These are phyloP conservation scores for Phytopythium mirpurense DNA, from an alignment of 352 stramenopile genomes.

Conservation along the genomic window DNA sequence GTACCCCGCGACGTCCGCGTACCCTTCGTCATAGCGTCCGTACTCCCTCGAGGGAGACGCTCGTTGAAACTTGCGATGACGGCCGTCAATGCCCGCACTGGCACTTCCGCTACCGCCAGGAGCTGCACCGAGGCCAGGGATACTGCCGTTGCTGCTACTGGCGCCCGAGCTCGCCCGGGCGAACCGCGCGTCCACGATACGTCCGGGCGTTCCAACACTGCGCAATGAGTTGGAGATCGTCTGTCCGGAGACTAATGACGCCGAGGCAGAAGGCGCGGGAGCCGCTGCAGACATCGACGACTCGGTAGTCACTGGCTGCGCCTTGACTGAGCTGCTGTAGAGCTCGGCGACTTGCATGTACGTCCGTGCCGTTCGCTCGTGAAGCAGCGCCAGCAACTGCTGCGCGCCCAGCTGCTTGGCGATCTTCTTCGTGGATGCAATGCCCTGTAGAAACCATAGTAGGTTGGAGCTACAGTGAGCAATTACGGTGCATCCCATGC, in stretches of 20 bases:
- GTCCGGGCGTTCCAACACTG: conserved; percentile 3
- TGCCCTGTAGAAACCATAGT: conserved; percentile 22
- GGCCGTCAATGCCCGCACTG: neutral
- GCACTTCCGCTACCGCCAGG: neutral
- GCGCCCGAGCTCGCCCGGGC: neutral
- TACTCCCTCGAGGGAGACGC: conserved; percentile 17
- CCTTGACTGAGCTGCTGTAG: conserved; percentile 55
- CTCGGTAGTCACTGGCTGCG: conserved; percentile 18
- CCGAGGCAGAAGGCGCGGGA: neutral
- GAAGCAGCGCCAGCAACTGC: conserved; percentile 56
- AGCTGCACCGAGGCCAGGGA: neutral
- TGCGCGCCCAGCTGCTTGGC: conserved; percentile 78
- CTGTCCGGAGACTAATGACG: neutral
- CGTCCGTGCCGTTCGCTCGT: conserved; percentile 37
- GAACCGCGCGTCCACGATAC: neutral
- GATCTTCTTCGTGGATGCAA: conserved; percentile 76
- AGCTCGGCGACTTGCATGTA: conserved; percentile 69
- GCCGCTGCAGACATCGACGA: conserved; percentile 13
- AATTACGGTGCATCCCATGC: too few species aligned
- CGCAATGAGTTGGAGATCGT: conserved; percentile 8
- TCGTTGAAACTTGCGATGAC: conserved; percentile 11
- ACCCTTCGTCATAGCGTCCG: neutral
- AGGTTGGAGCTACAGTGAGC: neutral
- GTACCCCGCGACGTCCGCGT: conserved; percentile 18
- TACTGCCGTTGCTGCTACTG: neutral